Percentiles rank a stretch among this genome's conserved stretches.
phyloP scores from a whole-genome alignment of 495 filamentous ascomycete species.

The Aspergillus affinis region DNA sequence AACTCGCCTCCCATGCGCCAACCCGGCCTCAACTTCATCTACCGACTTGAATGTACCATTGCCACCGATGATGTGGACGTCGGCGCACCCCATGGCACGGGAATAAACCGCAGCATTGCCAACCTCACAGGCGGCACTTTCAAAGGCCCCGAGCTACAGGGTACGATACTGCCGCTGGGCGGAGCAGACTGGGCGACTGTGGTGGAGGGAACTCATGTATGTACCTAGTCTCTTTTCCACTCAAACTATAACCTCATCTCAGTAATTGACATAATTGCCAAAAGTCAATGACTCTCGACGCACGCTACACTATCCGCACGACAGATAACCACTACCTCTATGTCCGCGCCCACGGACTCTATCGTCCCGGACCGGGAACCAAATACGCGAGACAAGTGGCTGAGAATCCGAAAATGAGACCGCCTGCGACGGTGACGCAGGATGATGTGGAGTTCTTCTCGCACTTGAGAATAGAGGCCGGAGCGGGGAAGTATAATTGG shows the following conservation, averaged over 20 bases:
- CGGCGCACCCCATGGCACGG: constrained; percentile 26
- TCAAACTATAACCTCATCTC: background rate
- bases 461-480: constrained; percentile 30
- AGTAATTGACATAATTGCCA: background rate
- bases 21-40: constrained; percentile 26
- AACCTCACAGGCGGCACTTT: constrained; percentile 30
- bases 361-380: constrained; percentile 33
- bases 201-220: constrained; percentile 33
- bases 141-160: constrained; percentile 28
- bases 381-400: constrained; percentile 29
- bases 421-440: constrained; percentile 25
- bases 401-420: constrained; percentile 15
- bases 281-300: constrained; percentile 37
- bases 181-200: constrained; percentile 35
- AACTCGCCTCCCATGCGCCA: constrained; percentile 31
- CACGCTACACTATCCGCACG: constrained; percentile 31
- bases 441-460: constrained; percentile 37
- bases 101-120: constrained; percentile 29
- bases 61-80: constrained; percentile 26
- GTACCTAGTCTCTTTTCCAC: background rate
- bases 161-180: constrained; percentile 25
- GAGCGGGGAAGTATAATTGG: constrained; percentile 33
- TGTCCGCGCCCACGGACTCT: constrained; percentile 34
- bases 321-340: constrained; percentile 28
- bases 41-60: constrained; percentile 30